These are phyloP conservation scores for Ceratocystis alfenasii DNA, from an alignment of 2,329 filamentous ascomycete species.

Conservation along the genomic window DNA sequence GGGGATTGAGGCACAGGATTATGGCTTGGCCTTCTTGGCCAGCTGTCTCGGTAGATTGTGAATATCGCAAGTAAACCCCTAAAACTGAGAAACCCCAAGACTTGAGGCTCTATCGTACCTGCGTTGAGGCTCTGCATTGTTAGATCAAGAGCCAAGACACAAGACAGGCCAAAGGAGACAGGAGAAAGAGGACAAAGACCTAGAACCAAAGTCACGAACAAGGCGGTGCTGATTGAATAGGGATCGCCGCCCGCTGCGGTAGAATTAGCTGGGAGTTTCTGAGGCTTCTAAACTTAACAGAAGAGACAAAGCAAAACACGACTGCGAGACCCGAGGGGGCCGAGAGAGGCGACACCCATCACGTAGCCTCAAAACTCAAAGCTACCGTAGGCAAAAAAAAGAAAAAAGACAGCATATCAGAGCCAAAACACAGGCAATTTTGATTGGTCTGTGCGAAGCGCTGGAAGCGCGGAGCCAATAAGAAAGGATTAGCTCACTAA, in stretches of 20 bases:
- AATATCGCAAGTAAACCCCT: neutral
- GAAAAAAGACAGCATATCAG: neutral
- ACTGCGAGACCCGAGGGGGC: neutral
- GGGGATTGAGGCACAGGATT: constrained; percentile 1
- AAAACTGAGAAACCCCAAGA: neutral
- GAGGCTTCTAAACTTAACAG: neutral
- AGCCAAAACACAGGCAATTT: neutral
- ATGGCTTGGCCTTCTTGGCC: constrained; percentile 7
- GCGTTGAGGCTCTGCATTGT: neutral
- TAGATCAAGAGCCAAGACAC: neutral
- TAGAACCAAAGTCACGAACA: neutral
- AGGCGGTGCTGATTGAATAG: too few relatives aligned
- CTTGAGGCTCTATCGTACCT: neutral
- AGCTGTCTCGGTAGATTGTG: neutral
- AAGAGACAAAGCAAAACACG: neutral
- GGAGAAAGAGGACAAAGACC: neutral
- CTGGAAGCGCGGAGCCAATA: neutral
- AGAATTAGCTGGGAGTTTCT: neutral
- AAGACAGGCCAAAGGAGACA: neutral
- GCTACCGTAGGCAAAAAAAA: neutral
- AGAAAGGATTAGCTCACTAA: neutral
- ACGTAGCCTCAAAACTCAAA: neutral
- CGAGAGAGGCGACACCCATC: neutral
- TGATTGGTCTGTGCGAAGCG: neutral
- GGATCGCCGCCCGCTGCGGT: neutral